These are phyloP conservation scores for Nymphaea thermarum DNA, from an alignment of 164 flowering plant species.

Conservation along the genomic window DNA sequence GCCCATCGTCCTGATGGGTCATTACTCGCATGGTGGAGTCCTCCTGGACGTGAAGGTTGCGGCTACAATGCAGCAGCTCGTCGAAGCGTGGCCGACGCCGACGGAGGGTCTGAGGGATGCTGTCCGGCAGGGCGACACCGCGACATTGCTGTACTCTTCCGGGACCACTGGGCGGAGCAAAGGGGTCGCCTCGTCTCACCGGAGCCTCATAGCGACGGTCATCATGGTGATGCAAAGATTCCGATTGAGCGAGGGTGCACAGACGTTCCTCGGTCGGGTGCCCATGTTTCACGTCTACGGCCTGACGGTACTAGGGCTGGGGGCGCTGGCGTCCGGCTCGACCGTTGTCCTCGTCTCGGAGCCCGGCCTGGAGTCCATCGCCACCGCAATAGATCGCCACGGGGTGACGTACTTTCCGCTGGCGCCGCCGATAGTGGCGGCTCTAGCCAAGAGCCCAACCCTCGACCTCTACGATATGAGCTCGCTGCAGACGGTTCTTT, in stretches of 20 bases:
- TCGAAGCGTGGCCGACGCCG: constrained; percentile 21
- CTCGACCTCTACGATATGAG: constrained; percentile 29
- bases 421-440: constrained; percentile 36
- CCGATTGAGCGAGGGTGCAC: constrained; percentile 14
- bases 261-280: constrained; percentile 48
- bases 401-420: constrained; percentile 20
- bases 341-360: constrained; percentile 24
- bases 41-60: constrained; percentile 10
- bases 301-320: constrained; percentile 29
- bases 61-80: constrained; percentile 20
- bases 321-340: constrained; percentile 25
- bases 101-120: constrained; percentile 22
- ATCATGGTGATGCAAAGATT: constrained; percentile 27
- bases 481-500: constrained; percentile 32
- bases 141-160: constrained; percentile 26
- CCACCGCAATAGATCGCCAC: constrained; percentile 19
- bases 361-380: constrained; percentile 27
- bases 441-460: constrained; percentile 16
- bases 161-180: constrained; percentile 85
- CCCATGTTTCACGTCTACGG: constrained; percentile 94
- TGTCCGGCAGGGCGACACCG: constrained; percentile 37
- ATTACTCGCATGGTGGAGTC: not conserved
- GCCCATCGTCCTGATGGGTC: constrained; percentile 42
- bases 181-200: constrained; percentile 66
- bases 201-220: constrained; percentile 54